Evolutionary conservation across 2,329 filamentous ascomycete genomes (phyloP).

Genomic region (Fonsecaea multimorphosa): DNA sequence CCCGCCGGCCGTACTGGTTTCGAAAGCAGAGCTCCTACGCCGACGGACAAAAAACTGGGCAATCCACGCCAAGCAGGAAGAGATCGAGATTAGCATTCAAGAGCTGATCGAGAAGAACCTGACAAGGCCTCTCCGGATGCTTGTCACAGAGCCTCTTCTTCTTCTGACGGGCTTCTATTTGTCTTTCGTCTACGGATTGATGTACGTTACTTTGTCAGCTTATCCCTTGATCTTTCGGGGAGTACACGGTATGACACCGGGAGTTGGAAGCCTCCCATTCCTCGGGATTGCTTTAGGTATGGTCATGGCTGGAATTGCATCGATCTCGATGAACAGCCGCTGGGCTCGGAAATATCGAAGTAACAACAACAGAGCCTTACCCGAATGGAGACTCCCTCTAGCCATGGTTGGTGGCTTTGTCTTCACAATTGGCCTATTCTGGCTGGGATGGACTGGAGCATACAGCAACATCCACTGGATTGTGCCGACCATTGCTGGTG

Average conservation of each 20-base stretch:
- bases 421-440: slow-evolving; percentile 63
- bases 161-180: slow-evolving; percentile 53
- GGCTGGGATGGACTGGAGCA: slow-evolving; percentile 66
- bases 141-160: slow-evolving; percentile 59
- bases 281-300: slow-evolving; percentile 55
- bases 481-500: slow-evolving; percentile 53
- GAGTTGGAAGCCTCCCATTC: slow-evolving; percentile 57
- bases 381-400: slow-evolving; percentile 60
- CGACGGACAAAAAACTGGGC: slow-evolving; percentile 55
- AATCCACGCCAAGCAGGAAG: slow-evolving; percentile 51
- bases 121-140: slow-evolving; percentile 55
- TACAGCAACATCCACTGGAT: slow-evolving; percentile 53
- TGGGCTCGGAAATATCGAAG: slow-evolving; percentile 25
- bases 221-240: slow-evolving; percentile 57
- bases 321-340: slow-evolving; percentile 48
- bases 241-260: slow-evolving; percentile 54
- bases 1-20: slow-evolving; percentile 58
- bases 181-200: slow-evolving; percentile 57
- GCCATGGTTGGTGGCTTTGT: slow-evolving; percentile 57
- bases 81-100: slow-evolving; percentile 48
- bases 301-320: slow-evolving; percentile 48
- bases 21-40: slow-evolving; percentile 55
- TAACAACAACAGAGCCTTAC: slow-evolving; percentile 34
- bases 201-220: slow-evolving; percentile 55
- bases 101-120: slow-evolving; percentile 51